Conservation (phyloP, 768 basidiomycete species). For the Termitomyces sp. region DNA sequence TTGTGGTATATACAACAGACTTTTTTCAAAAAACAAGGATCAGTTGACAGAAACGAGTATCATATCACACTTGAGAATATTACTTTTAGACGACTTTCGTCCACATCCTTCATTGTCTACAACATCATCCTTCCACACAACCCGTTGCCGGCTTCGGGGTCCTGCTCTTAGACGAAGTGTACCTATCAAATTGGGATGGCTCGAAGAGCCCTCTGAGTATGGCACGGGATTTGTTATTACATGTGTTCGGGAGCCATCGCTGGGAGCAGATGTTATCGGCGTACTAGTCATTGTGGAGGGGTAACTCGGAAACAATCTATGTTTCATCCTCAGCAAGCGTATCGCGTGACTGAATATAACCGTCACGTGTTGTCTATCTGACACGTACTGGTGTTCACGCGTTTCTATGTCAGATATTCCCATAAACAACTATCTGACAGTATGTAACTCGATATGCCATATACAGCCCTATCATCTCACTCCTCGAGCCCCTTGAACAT, state of each 20-base stretch:
- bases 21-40: slow-evolving; percentile 33
- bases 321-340: neutral
- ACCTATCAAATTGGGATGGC: slow-evolving; percentile 13
- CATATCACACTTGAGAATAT: slow-evolving; percentile 20
- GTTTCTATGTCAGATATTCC: neutral
- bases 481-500: no score
- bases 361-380: neutral
- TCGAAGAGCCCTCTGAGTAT: slow-evolving; percentile 6
- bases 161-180: slow-evolving; percentile 57
- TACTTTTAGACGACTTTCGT: slow-evolving; percentile 92
- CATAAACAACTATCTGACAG: neutral
- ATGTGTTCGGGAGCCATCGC: slow-evolving; percentile 51
- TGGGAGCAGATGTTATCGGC: slow-evolving; percentile 33
- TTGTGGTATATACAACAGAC: slow-evolving; percentile 97
- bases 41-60: neutral
- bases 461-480: no score
- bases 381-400: neutral
- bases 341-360: neutral
- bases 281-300: slow-evolving; percentile 15
- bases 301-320: no score
- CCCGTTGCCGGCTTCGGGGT: slow-evolving; percentile 44
- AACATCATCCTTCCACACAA: slow-evolving; percentile 81
- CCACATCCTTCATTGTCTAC: slow-evolving; percentile 90
- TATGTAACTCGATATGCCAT: no score
- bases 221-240: slow-evolving; percentile 34